A percentile compares a stretch with the other conserved stretches of the same genome.
Conservation (phyloP, 352 stramenopile species). For the Phytophthora meadii region DNA sequence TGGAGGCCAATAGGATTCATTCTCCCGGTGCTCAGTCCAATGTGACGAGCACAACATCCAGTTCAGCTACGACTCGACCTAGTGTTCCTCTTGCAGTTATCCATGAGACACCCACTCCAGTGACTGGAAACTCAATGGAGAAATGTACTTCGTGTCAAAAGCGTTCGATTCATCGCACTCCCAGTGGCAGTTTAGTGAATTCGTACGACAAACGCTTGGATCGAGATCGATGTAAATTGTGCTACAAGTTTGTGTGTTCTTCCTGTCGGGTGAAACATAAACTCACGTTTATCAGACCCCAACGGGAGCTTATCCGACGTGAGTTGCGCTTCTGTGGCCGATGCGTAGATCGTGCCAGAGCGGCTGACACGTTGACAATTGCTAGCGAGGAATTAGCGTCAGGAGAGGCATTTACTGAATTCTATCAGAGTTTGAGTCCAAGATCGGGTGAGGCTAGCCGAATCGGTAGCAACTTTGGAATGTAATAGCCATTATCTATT, state of each 20-base stretch:
- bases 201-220: constrained; percentile 28
- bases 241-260: constrained; percentile 40
- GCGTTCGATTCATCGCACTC: constrained; percentile 16
- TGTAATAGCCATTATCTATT: constrained; percentile 39
- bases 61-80: constrained; percentile 29
- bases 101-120: neutral
- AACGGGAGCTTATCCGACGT: constrained; percentile 26
- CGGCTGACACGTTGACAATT: constrained; percentile 29
- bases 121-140: constrained; percentile 8
- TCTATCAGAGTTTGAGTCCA: constrained; percentile 28
- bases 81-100: constrained; percentile 16
- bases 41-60: constrained; percentile 29
- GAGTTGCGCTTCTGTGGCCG: constrained; percentile 36
- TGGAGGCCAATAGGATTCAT: constrained; percentile 19
- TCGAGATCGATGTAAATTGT: constrained; percentile 37
- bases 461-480: constrained; percentile 6
- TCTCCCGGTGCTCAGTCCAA: constrained; percentile 27
- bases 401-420: constrained; percentile 23
- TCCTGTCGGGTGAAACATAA: constrained; percentile 37
- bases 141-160: constrained; percentile 42
- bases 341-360: constrained; percentile 31
- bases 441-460: constrained; percentile 11
- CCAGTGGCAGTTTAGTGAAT: constrained; percentile 15
- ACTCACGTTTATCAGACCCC: constrained; percentile 34
- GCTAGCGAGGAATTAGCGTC: constrained; percentile 34